Percentiles rank a stretch among this genome's conserved stretches.
phyloP scores from a whole-genome alignment of 2,329 filamentous ascomycete species.

The Arthroderma sp. region DNA sequence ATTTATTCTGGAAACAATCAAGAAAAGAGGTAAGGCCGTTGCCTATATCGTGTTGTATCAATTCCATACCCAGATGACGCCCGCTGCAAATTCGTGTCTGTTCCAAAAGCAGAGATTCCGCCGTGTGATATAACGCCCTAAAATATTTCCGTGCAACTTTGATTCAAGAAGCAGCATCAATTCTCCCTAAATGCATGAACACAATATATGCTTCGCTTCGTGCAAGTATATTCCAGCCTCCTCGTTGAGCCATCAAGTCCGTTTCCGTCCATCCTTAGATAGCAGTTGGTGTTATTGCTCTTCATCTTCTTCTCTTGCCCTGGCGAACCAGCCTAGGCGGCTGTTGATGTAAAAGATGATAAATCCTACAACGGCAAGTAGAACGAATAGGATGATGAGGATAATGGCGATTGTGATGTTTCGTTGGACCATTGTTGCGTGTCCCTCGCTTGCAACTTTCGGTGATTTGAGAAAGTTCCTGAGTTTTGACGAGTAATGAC shows the following conservation, averaged over 20 bases:
- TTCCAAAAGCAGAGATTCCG: too few species aligned
- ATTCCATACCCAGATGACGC: background rate
- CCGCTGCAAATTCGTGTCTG: background rate
- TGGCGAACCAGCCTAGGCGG: background rate
- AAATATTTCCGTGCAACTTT: background rate
- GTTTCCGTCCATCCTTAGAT: background rate
- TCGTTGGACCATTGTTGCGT: slow-evolving; percentile 29
- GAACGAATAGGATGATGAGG: slow-evolving; percentile 38
- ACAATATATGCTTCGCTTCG: background rate
- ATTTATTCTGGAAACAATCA: background rate
- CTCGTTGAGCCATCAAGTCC: background rate
- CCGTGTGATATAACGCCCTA: background rate
- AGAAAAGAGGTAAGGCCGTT: background rate
- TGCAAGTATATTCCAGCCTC: background rate
- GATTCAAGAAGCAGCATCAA: background rate
- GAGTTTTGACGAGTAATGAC: background rate
- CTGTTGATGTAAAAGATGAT: slow-evolving; percentile 25
- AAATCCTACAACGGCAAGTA: slow-evolving; percentile 34
- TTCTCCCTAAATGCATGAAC: background rate
- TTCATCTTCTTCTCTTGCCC: background rate
- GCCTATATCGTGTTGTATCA: background rate
- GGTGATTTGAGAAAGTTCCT: background rate
- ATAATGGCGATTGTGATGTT: slow-evolving; percentile 41
- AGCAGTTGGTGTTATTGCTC: background rate
- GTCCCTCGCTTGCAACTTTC: background rate